A percentile compares a stretch with the other conserved stretches of the same genome.
These are phyloP conservation scores for Talaromyces amestolkiae DNA, from an alignment of 2,329 filamentous ascomycete species.

Conservation along the genomic window DNA sequence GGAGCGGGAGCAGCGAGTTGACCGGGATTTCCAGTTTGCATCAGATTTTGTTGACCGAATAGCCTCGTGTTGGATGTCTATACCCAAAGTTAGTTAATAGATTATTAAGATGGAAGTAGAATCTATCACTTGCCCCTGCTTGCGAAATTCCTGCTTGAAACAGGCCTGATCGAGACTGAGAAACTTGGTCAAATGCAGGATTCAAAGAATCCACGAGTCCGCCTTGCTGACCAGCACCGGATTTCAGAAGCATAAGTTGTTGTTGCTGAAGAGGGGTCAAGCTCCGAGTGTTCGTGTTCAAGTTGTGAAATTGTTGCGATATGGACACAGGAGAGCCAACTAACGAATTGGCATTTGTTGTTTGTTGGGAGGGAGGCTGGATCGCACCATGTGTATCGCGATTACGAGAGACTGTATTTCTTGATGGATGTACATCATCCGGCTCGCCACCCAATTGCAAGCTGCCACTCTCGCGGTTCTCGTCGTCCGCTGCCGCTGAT, in stretches of 20 bases:
- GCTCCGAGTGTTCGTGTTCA: slow-evolving; percentile 49
- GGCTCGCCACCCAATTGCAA: slow-evolving; percentile 89
- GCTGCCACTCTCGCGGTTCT: slow-evolving; percentile 78
- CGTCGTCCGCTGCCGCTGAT: slow-evolving; percentile 63
- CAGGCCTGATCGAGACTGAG: slow-evolving; percentile 44
- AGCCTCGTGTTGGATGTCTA: slow-evolving; percentile 59
- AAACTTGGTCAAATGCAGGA: slow-evolving; percentile 39
- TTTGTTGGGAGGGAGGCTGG: slow-evolving; percentile 74
- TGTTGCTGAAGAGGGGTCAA: slow-evolving; percentile 79
- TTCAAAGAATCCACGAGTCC: slow-evolving; percentile 50
- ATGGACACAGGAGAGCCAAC: slow-evolving; percentile 44
- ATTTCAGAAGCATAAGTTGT: slow-evolving; percentile 65
- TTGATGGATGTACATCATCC: slow-evolving; percentile 66
- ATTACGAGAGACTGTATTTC: slow-evolving; percentile 45
- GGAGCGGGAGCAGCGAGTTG: slow-evolving; percentile 38
- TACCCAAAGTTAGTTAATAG: slow-evolving; percentile 72
- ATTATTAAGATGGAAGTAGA: slow-evolving; percentile 59
- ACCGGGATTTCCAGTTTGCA: slow-evolving; percentile 40
- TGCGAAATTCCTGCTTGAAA: slow-evolving; percentile 51
- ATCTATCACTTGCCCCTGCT: slow-evolving; percentile 64
- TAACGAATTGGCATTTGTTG: slow-evolving; percentile 44
- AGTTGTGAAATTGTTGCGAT: slow-evolving; percentile 45
- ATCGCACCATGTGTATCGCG: slow-evolving; percentile 64
- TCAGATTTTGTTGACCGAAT: slow-evolving; percentile 50
- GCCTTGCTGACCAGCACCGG: slow-evolving; percentile 58